Evolutionary conservation across 2,329 filamentous ascomycete genomes (phyloP), one percentile per base, ranked within the genome.

Genomic region (Pyrenophora seminiperda): DNA sequence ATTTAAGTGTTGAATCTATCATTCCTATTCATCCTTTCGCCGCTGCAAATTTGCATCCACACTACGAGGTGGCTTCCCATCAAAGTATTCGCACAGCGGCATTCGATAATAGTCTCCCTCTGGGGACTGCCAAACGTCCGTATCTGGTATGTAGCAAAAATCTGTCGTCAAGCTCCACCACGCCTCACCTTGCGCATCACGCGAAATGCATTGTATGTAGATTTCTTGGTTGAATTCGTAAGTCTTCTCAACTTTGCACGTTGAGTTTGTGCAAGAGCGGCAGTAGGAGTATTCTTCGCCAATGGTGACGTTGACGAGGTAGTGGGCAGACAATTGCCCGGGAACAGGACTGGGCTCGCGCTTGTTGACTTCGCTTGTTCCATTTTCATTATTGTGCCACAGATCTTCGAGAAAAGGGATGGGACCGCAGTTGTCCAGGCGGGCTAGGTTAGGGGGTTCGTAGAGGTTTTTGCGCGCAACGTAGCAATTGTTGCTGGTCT

Each of bases 401-500:
- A 46, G 41, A 3, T 43, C 22, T 30, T 70, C 65, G 10, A 70
- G 58, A 2, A 58, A 49, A 0, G 67, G 67, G 17, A 68, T 60
- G 1, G 66, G 67, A 1, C 67, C 65, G 49, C 66, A 70, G 24
- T 57, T 50, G 34, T 68, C 62, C 9, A 70, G 62, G 39, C 60
- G 54, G 5, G 54, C 54, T 9, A 57, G 57, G 33, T 68, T 56
- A 5, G 65, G 65, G 11, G 59, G 60, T 7, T 51, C 56, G 41
- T 65, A 62, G 3, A 70, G 51, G 7, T 55, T 55, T 14, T 63
- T 68, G 20, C 56, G 47, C 1, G 65, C 58, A 18, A 70, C 63
- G 44, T 68, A 70, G 53, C 66, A 70, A 41, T 68, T 68, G 46
- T 67, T 63, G 17, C 62, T 65, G 19, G 67, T 70, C 30, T 68